Conservation (phyloP, 768 basidiomycete species). For the Lactarius akahatsu region DNA sequence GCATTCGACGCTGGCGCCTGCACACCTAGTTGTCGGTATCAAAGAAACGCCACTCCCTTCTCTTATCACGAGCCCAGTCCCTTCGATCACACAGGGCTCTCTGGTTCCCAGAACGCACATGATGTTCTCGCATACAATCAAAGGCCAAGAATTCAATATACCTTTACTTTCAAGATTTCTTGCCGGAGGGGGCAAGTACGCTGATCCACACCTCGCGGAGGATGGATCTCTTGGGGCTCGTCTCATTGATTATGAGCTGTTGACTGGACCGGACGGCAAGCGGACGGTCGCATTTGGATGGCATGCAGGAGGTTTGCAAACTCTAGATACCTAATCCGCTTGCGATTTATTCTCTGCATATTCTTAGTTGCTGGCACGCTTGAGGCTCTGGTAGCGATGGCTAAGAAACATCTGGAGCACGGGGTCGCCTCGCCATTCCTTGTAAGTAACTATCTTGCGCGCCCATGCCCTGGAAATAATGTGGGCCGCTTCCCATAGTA, state of each 20-base stretch:
- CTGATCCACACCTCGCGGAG: slow-evolving; percentile 11
- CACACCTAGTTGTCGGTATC: slow-evolving; percentile 82
- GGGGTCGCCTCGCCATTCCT: slow-evolving; percentile 84
- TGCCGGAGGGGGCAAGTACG: slow-evolving; percentile 20
- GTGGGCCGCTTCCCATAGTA: slow-evolving; percentile 43
- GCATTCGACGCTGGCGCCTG: slow-evolving; percentile 51
- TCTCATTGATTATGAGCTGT: slow-evolving; percentile 83
- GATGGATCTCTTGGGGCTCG: slow-evolving; percentile 40
- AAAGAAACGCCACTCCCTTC: slow-evolving; percentile 78
- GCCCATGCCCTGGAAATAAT: neutral
- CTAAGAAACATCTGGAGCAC: slow-evolving; percentile 71
- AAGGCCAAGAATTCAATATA: slow-evolving; percentile 86
- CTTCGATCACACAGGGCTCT: slow-evolving; percentile 31
- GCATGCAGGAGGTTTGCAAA: slow-evolving; percentile 77
- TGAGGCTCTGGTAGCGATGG: slow-evolving; percentile 77
- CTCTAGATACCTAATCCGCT: neutral
- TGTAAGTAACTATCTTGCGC: slow-evolving; percentile 43
- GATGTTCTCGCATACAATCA: slow-evolving; percentile 92
- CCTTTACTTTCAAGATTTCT: slow-evolving; percentile 69
- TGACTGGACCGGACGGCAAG: slow-evolving; percentile 61
- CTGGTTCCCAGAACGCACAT: slow-evolving; percentile 63
- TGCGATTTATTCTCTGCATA: neutral
- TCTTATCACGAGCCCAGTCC: slow-evolving; percentile 49
- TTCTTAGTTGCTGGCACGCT: slow-evolving; percentile 77
- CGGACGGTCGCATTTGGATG: slow-evolving; percentile 89